phyloP scores from a whole-genome alignment of 441 rosid genomes.

The Erodium texanum region DNA sequence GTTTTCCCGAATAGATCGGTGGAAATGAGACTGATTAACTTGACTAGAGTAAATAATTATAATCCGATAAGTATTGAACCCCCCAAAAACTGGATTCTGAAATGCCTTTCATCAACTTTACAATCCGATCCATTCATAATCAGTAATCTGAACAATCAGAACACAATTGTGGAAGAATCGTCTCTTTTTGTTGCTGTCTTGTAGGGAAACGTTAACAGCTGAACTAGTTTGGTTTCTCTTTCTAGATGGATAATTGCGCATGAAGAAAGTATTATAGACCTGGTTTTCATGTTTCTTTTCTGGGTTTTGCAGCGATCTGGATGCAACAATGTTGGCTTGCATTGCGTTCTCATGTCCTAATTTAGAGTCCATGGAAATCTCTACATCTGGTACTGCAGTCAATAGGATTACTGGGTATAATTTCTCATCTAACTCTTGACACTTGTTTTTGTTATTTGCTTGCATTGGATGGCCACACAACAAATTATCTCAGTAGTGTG shows the following conservation, averaged over 20 bases:
- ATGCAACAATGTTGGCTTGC: conserved; percentile 83
- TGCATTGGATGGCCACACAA: neutral
- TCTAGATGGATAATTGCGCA: neutral
- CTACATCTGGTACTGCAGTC: conserved; percentile 36
- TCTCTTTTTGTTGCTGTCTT: neutral
- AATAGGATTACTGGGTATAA: conserved; percentile 79
- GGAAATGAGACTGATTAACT: conserved; percentile 8
- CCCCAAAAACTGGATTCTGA: neutral
- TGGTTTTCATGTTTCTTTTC: neutral
- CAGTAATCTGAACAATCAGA: neutral
- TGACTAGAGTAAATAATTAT: neutral
- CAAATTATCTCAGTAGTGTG: neutral
- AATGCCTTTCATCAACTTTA: neutral
- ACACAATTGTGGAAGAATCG: neutral
- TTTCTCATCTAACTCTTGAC: neutral
- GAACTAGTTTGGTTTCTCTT: neutral
- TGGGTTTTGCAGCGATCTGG: conserved; percentile 57
- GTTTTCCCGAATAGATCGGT: conserved; percentile 14
- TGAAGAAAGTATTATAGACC: neutral
- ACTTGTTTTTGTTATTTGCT: neutral
- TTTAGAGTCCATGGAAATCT: conserved; percentile 72
- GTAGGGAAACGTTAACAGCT: neutral
- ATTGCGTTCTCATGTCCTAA: conserved; percentile 85
- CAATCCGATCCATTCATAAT: neutral
- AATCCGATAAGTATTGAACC: neutral